These are phyloP conservation scores for Pichia kluyveri DNA, from an alignment of 805 yeast species.

Conservation along the genomic window DNA sequence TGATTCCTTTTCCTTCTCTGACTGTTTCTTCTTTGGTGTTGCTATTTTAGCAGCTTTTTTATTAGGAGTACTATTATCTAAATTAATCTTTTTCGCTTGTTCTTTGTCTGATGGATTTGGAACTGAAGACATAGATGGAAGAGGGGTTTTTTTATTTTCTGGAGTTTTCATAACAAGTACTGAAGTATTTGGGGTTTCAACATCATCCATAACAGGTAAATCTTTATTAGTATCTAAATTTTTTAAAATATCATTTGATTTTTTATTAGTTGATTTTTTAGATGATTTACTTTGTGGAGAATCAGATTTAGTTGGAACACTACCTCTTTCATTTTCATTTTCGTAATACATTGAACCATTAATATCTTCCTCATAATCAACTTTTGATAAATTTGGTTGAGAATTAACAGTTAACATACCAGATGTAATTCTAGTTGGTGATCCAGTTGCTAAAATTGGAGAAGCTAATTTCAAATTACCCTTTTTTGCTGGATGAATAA, in stretches of 20 bases:
- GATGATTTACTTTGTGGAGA: neutral
- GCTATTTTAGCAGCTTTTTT: neutral
- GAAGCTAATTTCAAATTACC: constrained; percentile 19
- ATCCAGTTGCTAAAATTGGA: constrained; percentile 26
- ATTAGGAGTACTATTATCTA: too few species aligned
- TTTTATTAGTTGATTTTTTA: too few species aligned
- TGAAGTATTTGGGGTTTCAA: too few species aligned
- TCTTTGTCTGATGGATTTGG: too few species aligned
- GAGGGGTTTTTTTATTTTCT: too few species aligned
- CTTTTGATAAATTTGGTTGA: constrained; percentile 28
- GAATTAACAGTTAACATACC: constrained; percentile 25
- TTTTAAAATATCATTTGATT: too few species aligned
- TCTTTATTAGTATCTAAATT: too few species aligned
- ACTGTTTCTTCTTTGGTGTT: neutral
- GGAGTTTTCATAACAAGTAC: too few species aligned
- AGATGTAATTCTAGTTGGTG: constrained; percentile 29
- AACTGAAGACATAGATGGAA: too few species aligned
- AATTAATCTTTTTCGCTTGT: too few species aligned
- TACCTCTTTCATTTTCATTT: neutral
- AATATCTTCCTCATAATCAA: constrained; percentile 12
- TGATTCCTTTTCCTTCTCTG: neutral
- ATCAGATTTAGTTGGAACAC: neutral
- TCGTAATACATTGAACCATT: constrained; percentile 3
- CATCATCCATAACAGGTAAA: too few species aligned
- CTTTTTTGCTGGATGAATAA: constrained; percentile 18